A percentile compares a stretch with the other conserved stretches of the same genome.
phyloP scores from a whole-genome alignment of 1,284 basidiomycete species.

The Naganishia liquefaciens region DNA sequence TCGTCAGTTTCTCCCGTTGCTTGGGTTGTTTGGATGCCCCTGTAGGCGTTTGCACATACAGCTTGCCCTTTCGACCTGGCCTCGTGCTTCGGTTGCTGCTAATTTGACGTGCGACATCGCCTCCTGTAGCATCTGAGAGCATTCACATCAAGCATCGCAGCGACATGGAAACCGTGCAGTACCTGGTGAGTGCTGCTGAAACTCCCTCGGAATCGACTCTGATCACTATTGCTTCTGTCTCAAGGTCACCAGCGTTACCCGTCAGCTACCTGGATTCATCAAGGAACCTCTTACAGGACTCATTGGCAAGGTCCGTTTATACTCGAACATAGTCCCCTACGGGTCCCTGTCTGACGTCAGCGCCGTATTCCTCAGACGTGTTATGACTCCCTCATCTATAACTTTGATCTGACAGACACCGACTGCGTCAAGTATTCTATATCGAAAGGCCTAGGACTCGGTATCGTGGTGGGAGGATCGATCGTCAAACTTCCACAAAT shows the following conservation, averaged over 20 bases:
- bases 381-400: conserved; percentile 84
- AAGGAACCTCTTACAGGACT: conserved; percentile 76
- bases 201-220: not conserved
- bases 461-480: conserved; percentile 87
- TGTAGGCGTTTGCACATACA: too few species aligned
- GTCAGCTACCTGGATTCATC: conserved; percentile 73
- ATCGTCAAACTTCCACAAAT: conserved; percentile 92
- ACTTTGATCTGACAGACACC: conserved; percentile 78
- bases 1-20: too few species aligned
- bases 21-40: too few species aligned
- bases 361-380: conserved; percentile 65
- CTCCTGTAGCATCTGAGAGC: too few species aligned
- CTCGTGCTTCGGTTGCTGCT: too few species aligned
- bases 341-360: conserved; percentile 25
- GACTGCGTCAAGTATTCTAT: conserved; percentile 86
- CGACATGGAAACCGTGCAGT: conserved; percentile 16
- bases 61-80: too few species aligned
- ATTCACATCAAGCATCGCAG: not conserved
- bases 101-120: too few species aligned
- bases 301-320: conserved; percentile 68
- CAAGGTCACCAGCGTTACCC: conserved; percentile 54
- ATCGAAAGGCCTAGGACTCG: conserved; percentile 89
- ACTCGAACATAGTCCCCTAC: not conserved
- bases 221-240: not conserved
- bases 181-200: conserved; percentile 4